Percentiles rank a stretch among this genome's conserved stretches.
These are phyloP conservation scores for Silene latifolia DNA, from an alignment of 148 eudicot species.

Conservation along the genomic window DNA sequence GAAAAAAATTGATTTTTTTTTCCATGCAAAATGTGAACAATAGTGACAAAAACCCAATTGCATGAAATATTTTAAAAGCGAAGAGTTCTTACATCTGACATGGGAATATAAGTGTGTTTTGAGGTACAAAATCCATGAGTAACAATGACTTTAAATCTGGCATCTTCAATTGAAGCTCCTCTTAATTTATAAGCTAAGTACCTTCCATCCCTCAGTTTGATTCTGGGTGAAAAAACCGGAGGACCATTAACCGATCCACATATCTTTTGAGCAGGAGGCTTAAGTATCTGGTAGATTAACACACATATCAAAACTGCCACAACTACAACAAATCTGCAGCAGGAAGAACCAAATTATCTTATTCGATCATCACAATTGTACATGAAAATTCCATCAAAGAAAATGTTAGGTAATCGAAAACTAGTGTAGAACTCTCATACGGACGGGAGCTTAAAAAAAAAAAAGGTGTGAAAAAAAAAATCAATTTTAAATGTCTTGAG, in stretches of 20 bases:
- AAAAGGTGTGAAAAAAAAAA: no score
- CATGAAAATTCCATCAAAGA: no score
- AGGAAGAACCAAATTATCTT: not conserved
- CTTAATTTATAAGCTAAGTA: constrained; percentile 36
- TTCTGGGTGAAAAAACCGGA: constrained; percentile 32
- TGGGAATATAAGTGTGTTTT: constrained; percentile 33
- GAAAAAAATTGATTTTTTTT: not conserved
- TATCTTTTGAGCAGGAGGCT: constrained; percentile 34
- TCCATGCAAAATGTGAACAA: not conserved
- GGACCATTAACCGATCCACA: constrained; percentile 35
- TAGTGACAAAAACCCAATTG: not conserved
- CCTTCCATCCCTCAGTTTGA: constrained; percentile 40
- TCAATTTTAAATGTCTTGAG: no score
- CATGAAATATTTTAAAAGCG: not conserved
- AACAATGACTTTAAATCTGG: constrained; percentile 30
- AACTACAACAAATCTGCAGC: constrained; percentile 26
- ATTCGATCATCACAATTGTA: not conserved
- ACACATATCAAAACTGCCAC: constrained; percentile 12
- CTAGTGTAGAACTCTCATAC: no score
- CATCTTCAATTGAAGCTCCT: constrained; percentile 24
- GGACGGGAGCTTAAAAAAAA: no score
- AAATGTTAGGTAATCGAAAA: not conserved
- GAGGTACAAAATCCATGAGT: constrained; percentile 39
- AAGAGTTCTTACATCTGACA: constrained; percentile 29
- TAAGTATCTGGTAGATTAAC: constrained; percentile 23